Evolutionary conservation across 768 basidiomycete genomes (phyloP), one percentile per base, ranked within the genome.

Genomic region (Naganishia vaughanmartiniae): DNA sequence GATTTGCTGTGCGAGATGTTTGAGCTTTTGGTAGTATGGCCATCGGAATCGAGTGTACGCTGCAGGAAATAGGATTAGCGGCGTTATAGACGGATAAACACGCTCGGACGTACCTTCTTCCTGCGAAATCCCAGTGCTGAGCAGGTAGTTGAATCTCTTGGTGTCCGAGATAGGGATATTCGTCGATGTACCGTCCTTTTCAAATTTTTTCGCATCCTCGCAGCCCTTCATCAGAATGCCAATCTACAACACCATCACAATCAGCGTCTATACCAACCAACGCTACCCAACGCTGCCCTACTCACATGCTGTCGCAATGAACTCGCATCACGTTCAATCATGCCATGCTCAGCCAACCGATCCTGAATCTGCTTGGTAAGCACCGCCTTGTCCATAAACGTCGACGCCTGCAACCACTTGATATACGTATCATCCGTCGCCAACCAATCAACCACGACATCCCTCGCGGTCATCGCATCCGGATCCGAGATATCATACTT

Each of bases 191-290:
- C 30, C 48, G n/a, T 63, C 60, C 60, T 63, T 42, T 63, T 63
- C 60, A 63, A 45, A 63, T 42, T 63, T 63, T 45, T 63, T 63
- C 12, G 60, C 60, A 11, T 63, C 60, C 42, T 63, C 60, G 39
- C 39, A 63, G 10, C 60, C 60, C n/a, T 42, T 36, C 39, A 42
- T 36, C 24, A 63, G 11, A 19, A 63, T 42, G 11, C 36, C 42
- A 45, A 63, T 63, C 60, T 63, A 28, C 5, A 39, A 10, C 19
- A 1, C 21, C 2, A 42, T 11, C 39, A 26, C 15, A 11, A 42
- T 42, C 26, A 39, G 60, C 28, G 42, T 1, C 60, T 15, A 39
- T 11, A 4, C 1, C 24, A 63, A n/a, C n/a, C 33, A n/a, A 14
- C 55, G 17, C 19, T 33, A 19, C n/a, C 26, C 10, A 33, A 7